Conservation (phyloP, 2,329 filamentous ascomycete species). For the Diplocarpon mali region DNA sequence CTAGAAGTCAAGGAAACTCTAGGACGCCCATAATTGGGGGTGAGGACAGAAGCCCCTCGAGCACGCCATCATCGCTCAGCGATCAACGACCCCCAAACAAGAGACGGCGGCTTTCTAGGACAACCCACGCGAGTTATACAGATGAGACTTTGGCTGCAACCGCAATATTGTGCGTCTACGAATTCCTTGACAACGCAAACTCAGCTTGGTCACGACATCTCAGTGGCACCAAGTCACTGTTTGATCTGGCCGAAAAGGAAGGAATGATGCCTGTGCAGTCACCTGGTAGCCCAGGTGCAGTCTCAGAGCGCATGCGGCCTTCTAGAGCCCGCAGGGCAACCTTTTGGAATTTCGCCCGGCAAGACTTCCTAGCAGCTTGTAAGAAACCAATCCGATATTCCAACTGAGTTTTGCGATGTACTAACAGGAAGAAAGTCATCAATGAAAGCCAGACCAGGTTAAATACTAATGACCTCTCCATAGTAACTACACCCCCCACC, state of each 20-base stretch:
- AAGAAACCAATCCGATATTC: slow-evolving; percentile 20
- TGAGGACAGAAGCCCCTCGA: slow-evolving; percentile 21
- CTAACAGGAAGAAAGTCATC: slow-evolving; percentile 32
- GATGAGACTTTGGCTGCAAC: slow-evolving; percentile 55
- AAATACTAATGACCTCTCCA: slow-evolving; percentile 47
- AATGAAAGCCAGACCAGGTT: slow-evolving; percentile 49
- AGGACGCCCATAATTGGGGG: slow-evolving; percentile 26
- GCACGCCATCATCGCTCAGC: slow-evolving; percentile 18
- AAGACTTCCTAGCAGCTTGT: slow-evolving; percentile 55
- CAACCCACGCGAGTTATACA: slow-evolving; percentile 32
- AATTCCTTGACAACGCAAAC: slow-evolving; percentile 54
- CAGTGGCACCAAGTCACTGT: slow-evolving; percentile 52
- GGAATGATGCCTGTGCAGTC: slow-evolving; percentile 34
- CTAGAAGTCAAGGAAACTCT: slow-evolving; percentile 16
- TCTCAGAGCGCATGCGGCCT: slow-evolving; percentile 28
- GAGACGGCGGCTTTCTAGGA: slow-evolving; percentile 33
- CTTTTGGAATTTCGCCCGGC: slow-evolving; percentile 57
- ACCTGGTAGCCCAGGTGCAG: slow-evolving; percentile 28
- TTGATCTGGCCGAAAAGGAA: slow-evolving; percentile 42
- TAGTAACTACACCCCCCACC: slow-evolving; percentile 23
- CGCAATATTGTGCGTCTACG: slow-evolving; percentile 56
- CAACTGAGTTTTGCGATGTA: background rate
- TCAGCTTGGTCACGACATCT: slow-evolving; percentile 54
- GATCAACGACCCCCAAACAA: slow-evolving; percentile 24
- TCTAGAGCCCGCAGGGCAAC: slow-evolving; percentile 46